These are phyloP conservation scores for Kwoniella bestiolae DNA, from an alignment of 768 basidiomycete genomes.

Conservation along the genomic window DNA sequence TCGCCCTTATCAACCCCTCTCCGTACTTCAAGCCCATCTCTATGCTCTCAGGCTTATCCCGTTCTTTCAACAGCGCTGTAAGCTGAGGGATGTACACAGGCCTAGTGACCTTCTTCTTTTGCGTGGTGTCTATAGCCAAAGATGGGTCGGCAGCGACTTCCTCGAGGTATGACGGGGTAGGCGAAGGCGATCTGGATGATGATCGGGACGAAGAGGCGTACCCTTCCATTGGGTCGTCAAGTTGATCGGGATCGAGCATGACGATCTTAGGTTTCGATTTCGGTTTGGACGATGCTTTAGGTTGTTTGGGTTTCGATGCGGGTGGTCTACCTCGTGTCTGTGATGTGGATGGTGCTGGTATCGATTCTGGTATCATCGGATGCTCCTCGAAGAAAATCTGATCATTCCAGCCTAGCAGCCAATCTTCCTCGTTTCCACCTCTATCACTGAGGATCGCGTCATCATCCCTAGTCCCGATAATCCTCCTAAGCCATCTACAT, in stretches of 20 bases:
- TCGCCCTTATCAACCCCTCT: slow-evolving; percentile 81
- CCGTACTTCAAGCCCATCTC: slow-evolving; percentile 80
- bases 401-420: slow-evolving; percentile 49
- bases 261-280: slow-evolving; percentile 40
- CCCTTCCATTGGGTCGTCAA: slow-evolving; percentile 78
- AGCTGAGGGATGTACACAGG: slow-evolving; percentile 92
- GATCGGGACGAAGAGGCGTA: slow-evolving; percentile 70
- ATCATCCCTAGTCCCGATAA: slow-evolving; percentile 35
- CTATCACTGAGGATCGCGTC: slow-evolving; percentile 27
- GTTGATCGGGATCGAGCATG: slow-evolving; percentile 67
- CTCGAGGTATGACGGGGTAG: slow-evolving; percentile 76
- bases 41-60: slow-evolving; percentile 70
- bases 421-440: slow-evolving; percentile 22
- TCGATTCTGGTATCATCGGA: neutral
- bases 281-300: neutral
- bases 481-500: slow-evolving; percentile 66
- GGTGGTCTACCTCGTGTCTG: slow-evolving; percentile 8
- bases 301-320: neutral
- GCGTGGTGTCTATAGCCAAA: slow-evolving; percentile 65
- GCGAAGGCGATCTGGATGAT: slow-evolving; percentile 73
- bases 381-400: slow-evolving; percentile 1
- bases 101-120: slow-evolving; percentile 68
- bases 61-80: slow-evolving; percentile 71
- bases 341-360: neutral
- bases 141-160: slow-evolving; percentile 87